Evolutionary conservation across 2,329 filamentous ascomycete genomes (phyloP).

Genomic region (Tolypocladium cylindrosporum): DNA sequence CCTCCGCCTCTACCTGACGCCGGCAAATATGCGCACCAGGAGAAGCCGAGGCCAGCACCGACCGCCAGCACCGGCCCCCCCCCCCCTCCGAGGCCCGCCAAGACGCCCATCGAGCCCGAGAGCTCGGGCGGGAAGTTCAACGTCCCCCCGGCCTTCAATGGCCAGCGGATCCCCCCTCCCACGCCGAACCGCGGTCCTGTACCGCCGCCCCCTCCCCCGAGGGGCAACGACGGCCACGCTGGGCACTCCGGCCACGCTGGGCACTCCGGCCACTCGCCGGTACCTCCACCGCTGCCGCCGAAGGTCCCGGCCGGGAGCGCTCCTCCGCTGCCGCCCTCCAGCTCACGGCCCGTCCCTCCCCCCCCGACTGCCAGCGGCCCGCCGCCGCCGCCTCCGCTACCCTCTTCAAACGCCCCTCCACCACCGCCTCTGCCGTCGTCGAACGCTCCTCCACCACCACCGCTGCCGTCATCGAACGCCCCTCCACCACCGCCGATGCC

Average conservation of each 20-base stretch:
- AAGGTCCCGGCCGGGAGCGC: constrained; percentile 34
- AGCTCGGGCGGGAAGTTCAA: constrained; percentile 50
- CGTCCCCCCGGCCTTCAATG: constrained; percentile 71
- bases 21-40: constrained; percentile 67
- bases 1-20: constrained; percentile 85
- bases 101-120: constrained; percentile 57
- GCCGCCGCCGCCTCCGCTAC: constrained; percentile 21
- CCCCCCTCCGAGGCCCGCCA: constrained; percentile 43
- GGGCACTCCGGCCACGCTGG: constrained; percentile 11
- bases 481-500: constrained; percentile 22
- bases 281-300: constrained; percentile 35
- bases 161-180: constrained; percentile 63
- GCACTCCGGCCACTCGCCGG: constrained; percentile 11
- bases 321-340: constrained; percentile 41
- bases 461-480: constrained; percentile 34
- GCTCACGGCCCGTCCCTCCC: constrained; percentile 41
- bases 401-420: constrained; percentile 34
- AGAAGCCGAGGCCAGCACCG: constrained; percentile 16
- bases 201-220: constrained; percentile 59
- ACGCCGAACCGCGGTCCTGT: constrained; percentile 61
- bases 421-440: constrained; percentile 36
- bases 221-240: constrained; percentile 18
- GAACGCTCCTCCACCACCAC: constrained; percentile 34
- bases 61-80: constrained; percentile 19
- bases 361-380: constrained; percentile 34